These are phyloP conservation scores for Meripilus lineatus DNA, from an alignment of 1,284 basidiomycete genomes.

Conservation along the genomic window DNA sequence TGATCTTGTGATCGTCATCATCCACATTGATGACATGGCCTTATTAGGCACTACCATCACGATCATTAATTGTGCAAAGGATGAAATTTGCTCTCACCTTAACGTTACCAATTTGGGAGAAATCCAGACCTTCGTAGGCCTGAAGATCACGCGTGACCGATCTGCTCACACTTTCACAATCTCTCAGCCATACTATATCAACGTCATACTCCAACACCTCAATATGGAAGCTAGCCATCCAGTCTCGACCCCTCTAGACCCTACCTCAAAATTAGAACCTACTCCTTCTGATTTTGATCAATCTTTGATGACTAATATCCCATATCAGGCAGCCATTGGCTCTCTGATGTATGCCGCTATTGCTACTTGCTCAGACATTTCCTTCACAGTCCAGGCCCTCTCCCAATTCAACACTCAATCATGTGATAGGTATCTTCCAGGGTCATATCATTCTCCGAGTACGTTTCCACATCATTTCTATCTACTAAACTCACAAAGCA, in stretches of 20 bases:
- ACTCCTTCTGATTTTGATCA: not conserved
- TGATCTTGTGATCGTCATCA: slow-evolving; percentile 9
- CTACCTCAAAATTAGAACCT: slow-evolving; percentile 10
- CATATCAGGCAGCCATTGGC: slow-evolving; percentile 21
- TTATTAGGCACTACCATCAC: slow-evolving; percentile 7
- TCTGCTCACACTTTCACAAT: slow-evolving; percentile 15
- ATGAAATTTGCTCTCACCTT: slow-evolving; percentile 12
- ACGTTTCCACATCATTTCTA: too few relatives aligned
- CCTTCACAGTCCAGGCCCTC: slow-evolving; percentile 4
- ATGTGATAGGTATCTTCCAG: too few relatives aligned
- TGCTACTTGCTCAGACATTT: slow-evolving; percentile 14
- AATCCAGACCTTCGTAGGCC: slow-evolving; percentile 17
- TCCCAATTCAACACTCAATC: not conserved
- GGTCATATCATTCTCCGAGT: too few relatives aligned
- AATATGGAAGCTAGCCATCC: too few relatives aligned
- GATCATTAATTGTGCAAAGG: slow-evolving; percentile 9
- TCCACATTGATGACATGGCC: slow-evolving; percentile 23
- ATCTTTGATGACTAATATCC: not conserved
- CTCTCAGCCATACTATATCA: slow-evolving; percentile 23
- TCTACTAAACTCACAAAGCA: too few relatives aligned
- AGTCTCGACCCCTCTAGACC: slow-evolving; percentile 17
- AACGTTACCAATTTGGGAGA: slow-evolving; percentile 21
- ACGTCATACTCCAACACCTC: slow-evolving; percentile 12
- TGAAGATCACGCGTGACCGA: slow-evolving; percentile 21
- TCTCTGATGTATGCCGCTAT: too few relatives aligned